Evolutionary conservation across 2,329 filamentous ascomycete species (phyloP), one percentile per base, ranked within the genome.

Genomic region (Colletotrichum lindemuthianum): DNA sequence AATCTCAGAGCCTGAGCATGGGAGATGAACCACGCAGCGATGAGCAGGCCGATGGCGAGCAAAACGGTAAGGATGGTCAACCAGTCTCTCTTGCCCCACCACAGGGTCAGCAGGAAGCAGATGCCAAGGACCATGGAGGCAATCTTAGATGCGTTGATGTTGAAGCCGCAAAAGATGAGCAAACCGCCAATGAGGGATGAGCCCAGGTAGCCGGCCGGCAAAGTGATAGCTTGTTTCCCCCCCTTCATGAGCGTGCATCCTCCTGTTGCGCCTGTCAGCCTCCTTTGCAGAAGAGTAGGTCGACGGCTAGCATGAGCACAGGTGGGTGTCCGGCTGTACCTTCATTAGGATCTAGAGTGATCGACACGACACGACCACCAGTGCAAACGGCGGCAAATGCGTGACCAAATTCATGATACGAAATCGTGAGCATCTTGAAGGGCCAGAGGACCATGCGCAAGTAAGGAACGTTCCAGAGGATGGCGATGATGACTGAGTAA

Each of bases 391-490:
- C 90, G 1, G 88, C 88, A 70, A 92, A 86, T 52, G 91, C 91
- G 76, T 94, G 91, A 11, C 90, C 87, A 72, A 93, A 89, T 70
- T 94, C 91, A 77, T 94, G 91, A 76, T 93, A 94, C 41, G 91
- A 91, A 68, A 94, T 93, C 55, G 92, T 90, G 16, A 94, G 84
- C 91, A 93, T 93, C 80, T 94, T 94, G 81, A 94, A 93, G 4
- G 91, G 91, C 91, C 91, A 94, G 40, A 94, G 78, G 1, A 90
- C 82, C 83, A 87, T 90, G 60, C 86, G 84, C n/a, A 94, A 77
- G 75, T 92, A 92, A 1, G 91, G 91, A 1, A 93, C 75, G 77
- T 93, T 93, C 91, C 91, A 94, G 4, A 94, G 80, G 45, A 94
- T 81, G 5, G 90, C 90, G 68, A 94, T 94, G 50, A 84, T 83